Base-by-base conservation (phyloP, 768 basidiomycete genomes). In the Boletus bicolor region DNA sequence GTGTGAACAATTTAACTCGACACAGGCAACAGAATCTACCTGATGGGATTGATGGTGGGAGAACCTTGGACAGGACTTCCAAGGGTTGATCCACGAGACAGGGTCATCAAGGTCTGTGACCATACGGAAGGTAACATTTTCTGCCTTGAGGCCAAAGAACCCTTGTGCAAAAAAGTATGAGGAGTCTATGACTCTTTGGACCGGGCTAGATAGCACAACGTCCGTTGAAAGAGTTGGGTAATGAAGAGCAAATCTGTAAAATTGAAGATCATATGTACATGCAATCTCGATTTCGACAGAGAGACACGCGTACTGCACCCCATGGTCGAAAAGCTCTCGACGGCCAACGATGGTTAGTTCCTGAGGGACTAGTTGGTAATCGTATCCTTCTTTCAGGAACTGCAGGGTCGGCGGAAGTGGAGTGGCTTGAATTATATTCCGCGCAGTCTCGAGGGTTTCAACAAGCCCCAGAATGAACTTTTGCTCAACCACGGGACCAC, bases 51-150 rank as follows among this genome's bases (percentile, higher is more conserved):
- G 24, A 45, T 5, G 17, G 6, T 7, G 30, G n/a, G 62, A 49
- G 51, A 62, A 59, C 43, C n/a, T 60, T 0, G 70, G 62, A 60
- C 76, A 77, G 17, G 72, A 74, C 51, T 68, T 64, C 73, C 74
- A 74, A 28, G 74, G 76, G 34, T 68, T 76, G 56, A 78, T 74
- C 73, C 75, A 77, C 39, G 74, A 73, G 19, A 72, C 64, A n/a
- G 73, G 73, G 49, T 63, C 63, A 43, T 58, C 57, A 49, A 75
- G 65, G 57, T 78, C 76, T 4, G 57, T 42, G 44, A 75, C 66
- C 17, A 67, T 66, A 4, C 61, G 54, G 50, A 76, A 70, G 19
- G 61, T 55, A 14, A 72, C 57, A 8, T 63, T 64, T 53, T 70
- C 64, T 15, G 61, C 55, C 8, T 53, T 30, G 14, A 69, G 68